Base-by-base conservation (phyloP, 352 stramenopile genomes). In the Phytopythium montanum region DNA sequence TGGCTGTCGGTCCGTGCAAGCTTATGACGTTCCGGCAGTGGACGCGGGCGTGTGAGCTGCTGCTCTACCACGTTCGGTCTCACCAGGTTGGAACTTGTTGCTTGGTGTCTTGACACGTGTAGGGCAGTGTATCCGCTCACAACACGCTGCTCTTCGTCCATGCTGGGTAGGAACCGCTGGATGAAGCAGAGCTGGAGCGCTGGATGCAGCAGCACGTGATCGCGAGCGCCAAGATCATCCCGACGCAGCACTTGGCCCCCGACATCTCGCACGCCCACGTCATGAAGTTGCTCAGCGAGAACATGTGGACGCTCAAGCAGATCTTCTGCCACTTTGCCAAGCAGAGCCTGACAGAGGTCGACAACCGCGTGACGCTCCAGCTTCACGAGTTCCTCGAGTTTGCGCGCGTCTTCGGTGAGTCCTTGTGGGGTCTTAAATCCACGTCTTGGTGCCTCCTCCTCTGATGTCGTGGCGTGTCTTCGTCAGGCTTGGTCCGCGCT, bases 221-320 rank as follows among this genome's bases (percentile, higher is more conserved):
- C 2, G 52, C 79, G 8, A 62, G 73, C 26, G 80, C 78, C 9
- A 83, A 85, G 19, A 61, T 21, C n/a, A 90, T 92, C 25, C 60
- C 66, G 18, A 72, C 76, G 6, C 80, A 90, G 46, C 79, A 82
- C 16, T 65, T 92, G 10, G 82, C 80, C 1, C 82, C 82, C 0
- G 82, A 92, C 49, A 66, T 90, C 16, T 88, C 80, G 4, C 80
- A 88, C 53, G 56, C 56, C 5, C 80, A 90, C 58, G 82, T 92
- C 16, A 70, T 89, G 61, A 85, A 88, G 56, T 71, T 92, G 19
- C 56, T 92, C 25, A 79, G 65, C 13, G 75, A 90, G 26, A 65
- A 87, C 23, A 72, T 90, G 18, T 92, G 82, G 82, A 75, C 76
- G 13, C 55, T 92, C 56, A 88, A 89, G 54, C 82, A 92, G 33